Evolutionary conservation across 1,284 basidiomycete genomes (phyloP).

Genomic region (Cryptococcus depauperatus): DNA sequence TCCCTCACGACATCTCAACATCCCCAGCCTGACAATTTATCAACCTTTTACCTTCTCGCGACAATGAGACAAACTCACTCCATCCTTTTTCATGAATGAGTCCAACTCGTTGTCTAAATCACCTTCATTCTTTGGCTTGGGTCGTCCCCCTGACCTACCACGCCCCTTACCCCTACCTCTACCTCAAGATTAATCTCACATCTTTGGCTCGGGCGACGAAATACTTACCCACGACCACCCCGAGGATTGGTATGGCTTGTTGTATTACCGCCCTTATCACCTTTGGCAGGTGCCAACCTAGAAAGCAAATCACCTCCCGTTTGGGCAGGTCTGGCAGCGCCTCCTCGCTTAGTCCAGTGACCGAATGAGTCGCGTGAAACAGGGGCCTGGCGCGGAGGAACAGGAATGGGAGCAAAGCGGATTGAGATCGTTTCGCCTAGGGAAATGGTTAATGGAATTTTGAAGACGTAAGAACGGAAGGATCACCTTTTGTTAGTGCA

Average conservation of each 20-base stretch:
- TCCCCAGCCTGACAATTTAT: conserved; percentile 8
- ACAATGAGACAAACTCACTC: conserved; percentile 7
- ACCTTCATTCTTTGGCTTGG: conserved; percentile 58
- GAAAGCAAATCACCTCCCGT: conserved; percentile 20
- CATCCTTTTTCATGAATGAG: conserved; percentile 72
- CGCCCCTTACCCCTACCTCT: conserved; percentile 34
- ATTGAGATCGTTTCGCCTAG: conserved; percentile 76
- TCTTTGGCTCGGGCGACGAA: not conserved
- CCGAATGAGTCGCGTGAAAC: too few species aligned
- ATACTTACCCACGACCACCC: too few species aligned
- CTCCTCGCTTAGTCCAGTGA: not conserved
- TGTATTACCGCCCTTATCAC: not conserved
- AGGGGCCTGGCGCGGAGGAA: not conserved
- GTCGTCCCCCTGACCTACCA: conserved; percentile 35
- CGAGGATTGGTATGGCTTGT: conserved; percentile 9
- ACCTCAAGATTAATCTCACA: conserved; percentile 1
- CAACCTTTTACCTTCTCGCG: not conserved
- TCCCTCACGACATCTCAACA: conserved; percentile 16
- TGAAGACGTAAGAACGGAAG: not conserved
- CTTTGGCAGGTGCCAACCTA: conserved; percentile 18
- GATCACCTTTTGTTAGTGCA: conserved; percentile 78
- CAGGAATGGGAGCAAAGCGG: conserved; percentile 46
- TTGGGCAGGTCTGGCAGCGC: conserved; percentile 4
- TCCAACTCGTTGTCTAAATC: conserved; percentile 88
- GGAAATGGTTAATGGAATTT: not conserved